These are phyloP conservation scores for Podila verticillata DNA, from an alignment of 192 early-diverging fungal genomes.

Conservation along the genomic window DNA sequence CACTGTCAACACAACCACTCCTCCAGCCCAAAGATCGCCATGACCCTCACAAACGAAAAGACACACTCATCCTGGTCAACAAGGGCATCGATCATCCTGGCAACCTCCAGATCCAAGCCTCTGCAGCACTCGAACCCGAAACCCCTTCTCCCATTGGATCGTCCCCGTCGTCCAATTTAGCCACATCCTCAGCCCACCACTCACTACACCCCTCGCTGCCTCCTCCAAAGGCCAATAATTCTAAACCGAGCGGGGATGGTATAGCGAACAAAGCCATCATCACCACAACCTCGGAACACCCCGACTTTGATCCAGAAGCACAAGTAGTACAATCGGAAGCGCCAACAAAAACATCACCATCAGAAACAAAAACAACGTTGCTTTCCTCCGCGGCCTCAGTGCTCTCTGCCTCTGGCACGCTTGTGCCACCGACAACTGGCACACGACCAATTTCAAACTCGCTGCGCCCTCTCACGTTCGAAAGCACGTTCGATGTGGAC, in stretches of 20 bases:
- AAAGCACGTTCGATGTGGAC: constrained; percentile 12
- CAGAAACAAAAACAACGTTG: not conserved
- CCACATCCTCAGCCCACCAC: too few relatives aligned
- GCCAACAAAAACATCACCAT: not conserved
- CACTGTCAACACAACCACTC: not conserved
- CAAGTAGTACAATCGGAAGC: not conserved
- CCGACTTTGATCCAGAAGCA: not conserved
- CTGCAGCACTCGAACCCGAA: not conserved
- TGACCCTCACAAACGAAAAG: too few relatives aligned
- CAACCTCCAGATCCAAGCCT: not conserved
- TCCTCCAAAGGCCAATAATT: too few relatives aligned
- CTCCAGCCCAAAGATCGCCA: too few relatives aligned
- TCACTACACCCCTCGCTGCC: too few relatives aligned
- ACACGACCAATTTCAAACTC: not conserved
- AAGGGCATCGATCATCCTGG: not conserved
- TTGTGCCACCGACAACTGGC: constrained; percentile 6
- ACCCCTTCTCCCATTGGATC: not conserved
- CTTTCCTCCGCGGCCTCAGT: constrained; percentile 4
- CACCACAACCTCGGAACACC: not conserved
- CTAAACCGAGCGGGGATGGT: too few relatives aligned
- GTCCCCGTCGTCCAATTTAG: too few relatives aligned
- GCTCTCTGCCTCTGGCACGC: constrained; percentile 20
- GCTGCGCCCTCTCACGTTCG: not conserved
- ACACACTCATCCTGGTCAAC: not conserved
- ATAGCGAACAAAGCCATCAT: not conserved